Evolutionary conservation across 169 alveolate genomes (phyloP).

Genomic region (Plasmodium blacklocki): DNA sequence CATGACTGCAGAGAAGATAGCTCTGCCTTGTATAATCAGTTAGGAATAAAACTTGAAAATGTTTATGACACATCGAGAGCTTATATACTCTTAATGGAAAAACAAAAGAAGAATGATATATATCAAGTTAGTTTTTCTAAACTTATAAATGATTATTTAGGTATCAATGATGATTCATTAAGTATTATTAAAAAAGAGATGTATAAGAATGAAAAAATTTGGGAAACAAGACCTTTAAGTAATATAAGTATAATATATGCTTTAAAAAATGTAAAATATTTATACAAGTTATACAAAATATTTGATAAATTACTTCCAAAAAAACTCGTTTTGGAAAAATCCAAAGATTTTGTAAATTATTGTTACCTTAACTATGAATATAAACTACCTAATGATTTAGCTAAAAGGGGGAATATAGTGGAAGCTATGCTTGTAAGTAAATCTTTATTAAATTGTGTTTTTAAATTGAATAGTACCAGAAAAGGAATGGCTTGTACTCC

Average conservation of each 20-base stretch:
- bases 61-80: slow-evolving; percentile 84
- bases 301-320: slow-evolving; percentile 60
- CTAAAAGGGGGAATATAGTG: slow-evolving; percentile 32
- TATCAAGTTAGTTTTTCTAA: slow-evolving; percentile 69
- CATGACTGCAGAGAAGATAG: slow-evolving; percentile 83
- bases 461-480: slow-evolving; percentile 81
- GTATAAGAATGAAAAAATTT: slow-evolving; percentile 74
- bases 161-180: slow-evolving; percentile 72
- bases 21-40: slow-evolving; percentile 82
- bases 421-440: slow-evolving; percentile 79
- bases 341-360: slow-evolving; percentile 67
- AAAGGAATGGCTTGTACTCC: slow-evolving; percentile 82
- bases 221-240: slow-evolving; percentile 75
- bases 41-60: slow-evolving; percentile 77
- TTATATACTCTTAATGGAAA: slow-evolving; percentile 62
- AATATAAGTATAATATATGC: slow-evolving; percentile 65
- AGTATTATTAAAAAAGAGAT: slow-evolving; percentile 67
- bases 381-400: slow-evolving; percentile 70
- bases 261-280: slow-evolving; percentile 75
- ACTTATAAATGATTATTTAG: slow-evolving; percentile 70
- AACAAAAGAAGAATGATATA: slow-evolving; percentile 34
- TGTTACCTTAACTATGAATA: slow-evolving; percentile 63
- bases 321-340: slow-evolving; percentile 65
- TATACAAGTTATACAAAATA: slow-evolving; percentile 48
- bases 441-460: slow-evolving; percentile 55